Conservation (phyloP, 192 early-diverging fungal genomes). For the Entomortierella parvispora region DNA sequence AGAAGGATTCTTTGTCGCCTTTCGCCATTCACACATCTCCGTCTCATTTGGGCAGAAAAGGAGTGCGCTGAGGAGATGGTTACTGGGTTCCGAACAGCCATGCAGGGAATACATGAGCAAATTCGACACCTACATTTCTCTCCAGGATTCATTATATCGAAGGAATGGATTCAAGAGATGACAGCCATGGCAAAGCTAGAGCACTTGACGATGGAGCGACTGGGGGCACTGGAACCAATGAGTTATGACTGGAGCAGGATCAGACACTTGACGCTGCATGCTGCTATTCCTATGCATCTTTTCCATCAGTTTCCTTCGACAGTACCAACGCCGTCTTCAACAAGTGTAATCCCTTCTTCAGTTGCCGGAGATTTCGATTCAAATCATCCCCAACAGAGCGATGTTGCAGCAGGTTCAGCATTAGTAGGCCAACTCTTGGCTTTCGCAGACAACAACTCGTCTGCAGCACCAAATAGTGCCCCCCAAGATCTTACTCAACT, state of each 20-base stretch:
- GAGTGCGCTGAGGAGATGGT: conserved; percentile 8
- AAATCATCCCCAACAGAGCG: neutral
- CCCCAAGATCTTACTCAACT: no score
- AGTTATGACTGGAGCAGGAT: conserved; percentile 19
- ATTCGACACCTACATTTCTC: conserved; percentile 22
- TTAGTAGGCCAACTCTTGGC: neutral
- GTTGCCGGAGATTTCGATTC: no score
- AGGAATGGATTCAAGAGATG: conserved; percentile 22
- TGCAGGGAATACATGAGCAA: conserved; percentile 3
- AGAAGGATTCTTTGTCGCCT: conserved; percentile 21
- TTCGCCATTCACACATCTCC: conserved; percentile 27
- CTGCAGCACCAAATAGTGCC: no score
- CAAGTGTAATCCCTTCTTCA: no score
- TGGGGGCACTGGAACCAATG: conserved; percentile 9
- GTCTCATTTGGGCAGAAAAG: conserved; percentile 15
- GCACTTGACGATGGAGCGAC: conserved; percentile 11
- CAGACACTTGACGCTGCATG: conserved; percentile 2
- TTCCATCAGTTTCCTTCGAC: neutral
- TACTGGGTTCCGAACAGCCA: conserved; percentile 1
- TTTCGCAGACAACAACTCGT: no score
- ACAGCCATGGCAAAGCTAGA: conserved; percentile 13
- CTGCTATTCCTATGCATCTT: conserved; percentile 7
- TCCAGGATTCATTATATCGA: conserved; percentile 16
- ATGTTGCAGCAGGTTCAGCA: neutral
- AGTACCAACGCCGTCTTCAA: neutral